These are phyloP conservation scores for Zelonia costaricensis DNA, from an alignment of 208 protist genomes.

Conservation along the genomic window DNA sequence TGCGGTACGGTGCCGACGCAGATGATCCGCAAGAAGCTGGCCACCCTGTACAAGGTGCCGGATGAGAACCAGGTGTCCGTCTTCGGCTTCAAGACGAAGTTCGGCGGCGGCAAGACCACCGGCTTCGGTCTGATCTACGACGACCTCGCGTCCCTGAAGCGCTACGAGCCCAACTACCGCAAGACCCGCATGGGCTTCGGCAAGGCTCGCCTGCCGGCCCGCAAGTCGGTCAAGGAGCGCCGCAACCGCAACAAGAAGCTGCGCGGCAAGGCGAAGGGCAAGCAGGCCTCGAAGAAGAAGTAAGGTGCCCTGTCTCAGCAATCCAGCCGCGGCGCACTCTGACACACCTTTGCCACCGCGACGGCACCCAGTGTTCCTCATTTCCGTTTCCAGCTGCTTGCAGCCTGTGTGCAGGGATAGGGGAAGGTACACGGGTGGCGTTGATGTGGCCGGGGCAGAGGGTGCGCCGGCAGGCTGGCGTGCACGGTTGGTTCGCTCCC, in stretches of 20 bases:
- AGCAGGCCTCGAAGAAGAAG: slow-evolving; percentile 92
- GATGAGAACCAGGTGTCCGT: slow-evolving; percentile 96
- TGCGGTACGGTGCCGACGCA: slow-evolving; percentile 94
- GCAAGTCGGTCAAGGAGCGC: slow-evolving; percentile 99
- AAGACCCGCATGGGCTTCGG: slow-evolving; percentile 94
- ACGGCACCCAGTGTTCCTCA: too few species aligned
- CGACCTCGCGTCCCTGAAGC: slow-evolving; percentile 93
- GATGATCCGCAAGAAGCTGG: slow-evolving; percentile 95
- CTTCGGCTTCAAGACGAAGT: slow-evolving; percentile 98
- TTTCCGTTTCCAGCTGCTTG: too few species aligned
- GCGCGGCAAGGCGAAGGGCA: slow-evolving; percentile 96
- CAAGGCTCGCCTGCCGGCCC: slow-evolving; percentile 85
- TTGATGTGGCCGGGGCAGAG: too few species aligned
- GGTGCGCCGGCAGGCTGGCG: too few species aligned
- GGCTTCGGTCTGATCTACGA: slow-evolving; percentile 99
- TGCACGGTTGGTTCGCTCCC: too few species aligned
- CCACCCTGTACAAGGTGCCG: slow-evolving; percentile 97
- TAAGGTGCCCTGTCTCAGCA: too few species aligned
- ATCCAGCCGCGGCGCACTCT: too few species aligned
- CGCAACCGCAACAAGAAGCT: slow-evolving; percentile 99
- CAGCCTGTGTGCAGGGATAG: too few species aligned
- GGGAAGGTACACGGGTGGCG: too few species aligned
- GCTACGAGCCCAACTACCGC: slow-evolving; percentile 98
- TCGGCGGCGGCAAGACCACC: slow-evolving; percentile 98
- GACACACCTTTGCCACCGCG: too few species aligned